A percentile compares a stretch with the other conserved stretches of the same genome.
phyloP scores from a whole-genome alignment of 2,329 filamentous ascomycete genomes.

The Paracamarosporium sp. region DNA sequence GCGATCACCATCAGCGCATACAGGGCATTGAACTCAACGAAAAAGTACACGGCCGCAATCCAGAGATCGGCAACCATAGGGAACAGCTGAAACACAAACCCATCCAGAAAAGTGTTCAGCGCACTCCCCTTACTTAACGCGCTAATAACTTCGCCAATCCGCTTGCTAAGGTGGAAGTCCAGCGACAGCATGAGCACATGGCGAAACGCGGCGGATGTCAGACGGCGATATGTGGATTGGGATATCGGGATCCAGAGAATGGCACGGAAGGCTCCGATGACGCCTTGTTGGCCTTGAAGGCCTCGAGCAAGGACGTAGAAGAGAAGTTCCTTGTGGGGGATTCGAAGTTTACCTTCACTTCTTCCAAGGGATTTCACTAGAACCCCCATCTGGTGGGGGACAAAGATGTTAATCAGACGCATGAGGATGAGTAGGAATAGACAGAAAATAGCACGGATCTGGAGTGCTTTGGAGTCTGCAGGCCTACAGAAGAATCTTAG shows the following conservation, averaged over 20 bases:
- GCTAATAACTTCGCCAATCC: constrained; percentile 60
- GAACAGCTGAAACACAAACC: constrained; percentile 63
- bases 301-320: constrained; percentile 55
- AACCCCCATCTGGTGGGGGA: constrained; percentile 52
- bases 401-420: constrained; percentile 54
- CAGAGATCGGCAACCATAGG: constrained; percentile 68
- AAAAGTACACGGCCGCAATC: constrained; percentile 67
- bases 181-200: constrained; percentile 57
- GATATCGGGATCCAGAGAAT: constrained; percentile 59
- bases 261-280: constrained; percentile 51
- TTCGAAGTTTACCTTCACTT: constrained; percentile 48
- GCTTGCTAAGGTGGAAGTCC: constrained; percentile 60
- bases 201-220: constrained; percentile 56
- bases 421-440: constrained; percentile 52
- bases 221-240: constrained; percentile 52
- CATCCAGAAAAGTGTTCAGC: constrained; percentile 63
- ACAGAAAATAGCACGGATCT: too few relatives aligned
- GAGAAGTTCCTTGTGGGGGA: constrained; percentile 53
- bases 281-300: constrained; percentile 56
- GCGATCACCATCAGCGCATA: constrained; percentile 66
- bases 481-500: too few relatives aligned
- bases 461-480: too few relatives aligned
- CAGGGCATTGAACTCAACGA: constrained; percentile 66
- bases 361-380: constrained; percentile 52
- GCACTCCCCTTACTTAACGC: constrained; percentile 57